A percentile compares a stretch with the other conserved stretches of the same genome.
These are phyloP conservation scores for Metrosideros polymorpha DNA, from an alignment of 441 rosid genomes.

Conservation along the genomic window DNA sequence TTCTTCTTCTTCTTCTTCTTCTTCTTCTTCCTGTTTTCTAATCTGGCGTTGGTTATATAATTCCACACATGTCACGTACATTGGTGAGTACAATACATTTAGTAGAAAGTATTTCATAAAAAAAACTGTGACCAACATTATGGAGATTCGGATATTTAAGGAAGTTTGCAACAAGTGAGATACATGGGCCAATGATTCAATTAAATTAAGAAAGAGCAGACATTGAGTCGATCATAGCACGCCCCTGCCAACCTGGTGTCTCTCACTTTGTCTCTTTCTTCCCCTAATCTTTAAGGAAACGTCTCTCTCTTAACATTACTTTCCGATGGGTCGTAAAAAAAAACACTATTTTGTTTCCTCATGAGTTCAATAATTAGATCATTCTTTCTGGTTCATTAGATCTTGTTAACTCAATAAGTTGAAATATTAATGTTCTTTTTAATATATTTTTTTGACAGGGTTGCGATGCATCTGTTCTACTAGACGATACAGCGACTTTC, in stretches of 20 bases:
- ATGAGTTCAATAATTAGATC: neutral
- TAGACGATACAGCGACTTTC: slow-evolving; percentile 25
- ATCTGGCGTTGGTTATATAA: neutral
- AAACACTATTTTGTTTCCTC: neutral
- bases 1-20: neutral
- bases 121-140: neutral
- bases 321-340: neutral
- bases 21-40: neutral
- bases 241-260: neutral
- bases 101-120: neutral
- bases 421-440: neutral
- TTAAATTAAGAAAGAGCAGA: neutral
- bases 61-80: neutral
- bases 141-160: neutral
- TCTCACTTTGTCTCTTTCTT: neutral
- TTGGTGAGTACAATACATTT: neutral
- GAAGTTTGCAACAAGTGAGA: neutral
- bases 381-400: neutral
- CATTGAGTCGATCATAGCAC: neutral
- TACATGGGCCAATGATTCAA: neutral
- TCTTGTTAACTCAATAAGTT: neutral
- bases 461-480: slow-evolving; percentile 24
- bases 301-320: neutral
- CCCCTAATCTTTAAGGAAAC: neutral
- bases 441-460: slow-evolving; percentile 10